A percentile compares a stretch with the other conserved stretches of the same genome.
Evolutionary conservation across 2,329 filamentous ascomycete genomes (phyloP).

Genomic region (Microdochium nivale): DNA sequence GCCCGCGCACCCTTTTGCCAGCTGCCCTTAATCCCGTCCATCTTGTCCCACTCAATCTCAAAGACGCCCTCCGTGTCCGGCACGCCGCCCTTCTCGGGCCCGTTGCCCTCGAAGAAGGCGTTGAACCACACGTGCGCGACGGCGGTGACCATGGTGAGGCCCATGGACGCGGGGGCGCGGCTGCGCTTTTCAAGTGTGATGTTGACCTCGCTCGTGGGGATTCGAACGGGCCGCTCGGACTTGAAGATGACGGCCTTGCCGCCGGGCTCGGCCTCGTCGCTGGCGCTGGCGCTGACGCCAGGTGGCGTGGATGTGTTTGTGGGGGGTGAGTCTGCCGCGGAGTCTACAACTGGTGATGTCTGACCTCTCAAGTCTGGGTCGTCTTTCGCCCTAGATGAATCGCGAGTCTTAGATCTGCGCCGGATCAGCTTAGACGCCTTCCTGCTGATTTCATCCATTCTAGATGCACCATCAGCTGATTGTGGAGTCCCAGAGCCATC

Average conservation of each 20-base stretch:
- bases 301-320: conserved; percentile 4
- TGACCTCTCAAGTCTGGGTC: not conserved
- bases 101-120: conserved; percentile 78
- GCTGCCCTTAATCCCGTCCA: conserved; percentile 94
- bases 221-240: conserved; percentile 56
- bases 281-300: conserved; percentile 11
- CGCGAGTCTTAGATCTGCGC: conserved; percentile 1
- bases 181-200: conserved; percentile 84
- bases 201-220: conserved; percentile 81
- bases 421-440: conserved; percentile 24
- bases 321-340: conserved; percentile 9
- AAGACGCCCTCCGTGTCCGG: conserved; percentile 60
- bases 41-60: conserved; percentile 51
- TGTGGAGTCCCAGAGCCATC: conserved; percentile 3
- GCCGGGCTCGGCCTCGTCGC: conserved; percentile 40
- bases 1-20: conserved; percentile 72
- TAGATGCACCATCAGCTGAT: conserved; percentile 5
- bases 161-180: conserved; percentile 65
- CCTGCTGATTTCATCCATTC: conserved; percentile 1
- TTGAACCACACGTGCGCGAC: conserved; percentile 98
- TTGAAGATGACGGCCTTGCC: conserved; percentile 72
- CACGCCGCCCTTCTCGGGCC: conserved; percentile 57
- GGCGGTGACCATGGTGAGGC: conserved; percentile 82
- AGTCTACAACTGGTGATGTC: not conserved
- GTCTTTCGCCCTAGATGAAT: not conserved